Evolutionary conservation across 2,329 filamentous ascomycete genomes (phyloP).

Genomic region (Thyridium curvatum): DNA sequence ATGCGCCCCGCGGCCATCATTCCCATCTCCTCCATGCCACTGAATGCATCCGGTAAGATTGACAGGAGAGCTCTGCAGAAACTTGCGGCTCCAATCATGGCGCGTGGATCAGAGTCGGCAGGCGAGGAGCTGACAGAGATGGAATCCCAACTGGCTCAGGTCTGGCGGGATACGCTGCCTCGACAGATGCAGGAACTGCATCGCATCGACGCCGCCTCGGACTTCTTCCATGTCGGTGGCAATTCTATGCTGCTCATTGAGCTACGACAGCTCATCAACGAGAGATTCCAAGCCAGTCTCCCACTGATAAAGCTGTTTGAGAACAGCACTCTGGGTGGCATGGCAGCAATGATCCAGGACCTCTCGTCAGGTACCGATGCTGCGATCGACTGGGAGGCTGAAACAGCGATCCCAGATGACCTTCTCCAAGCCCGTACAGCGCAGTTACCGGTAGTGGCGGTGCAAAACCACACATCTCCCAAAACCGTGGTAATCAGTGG

Average conservation of each 20-base stretch:
- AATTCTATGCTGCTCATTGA: constrained; percentile 22
- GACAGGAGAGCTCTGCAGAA: constrained; percentile 1
- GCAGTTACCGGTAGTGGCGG: constrained; percentile 1
- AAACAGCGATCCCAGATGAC: constrained; percentile 9
- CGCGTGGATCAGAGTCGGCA: constrained; percentile 6
- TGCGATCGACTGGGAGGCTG: constrained; percentile 17
- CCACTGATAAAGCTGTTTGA: constrained; percentile 29
- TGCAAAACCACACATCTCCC: not conserved
- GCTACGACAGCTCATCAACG: constrained; percentile 26
- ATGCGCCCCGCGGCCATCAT: constrained; percentile 16
- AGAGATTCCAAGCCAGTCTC: constrained; percentile 21
- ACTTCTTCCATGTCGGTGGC: constrained; percentile 23
- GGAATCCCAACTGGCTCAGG: not conserved
- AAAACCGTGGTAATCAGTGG: constrained; percentile 28
- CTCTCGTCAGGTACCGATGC: not conserved
- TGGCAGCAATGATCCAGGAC: constrained; percentile 26
- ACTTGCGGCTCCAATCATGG: not conserved
- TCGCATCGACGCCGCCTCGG: constrained; percentile 12
- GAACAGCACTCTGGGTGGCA: constrained; percentile 25
- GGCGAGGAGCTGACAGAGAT: not conserved
- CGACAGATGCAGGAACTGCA: constrained; percentile 1
- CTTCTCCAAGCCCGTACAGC: constrained; percentile 1
- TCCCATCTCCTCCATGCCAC: not conserved
- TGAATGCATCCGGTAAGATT: constrained; percentile 1
- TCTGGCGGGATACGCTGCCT: constrained; percentile 1